phyloP scores from a whole-genome alignment of 2,329 filamentous ascomycete genomes.

The Proliferodiscus dingleyae region DNA sequence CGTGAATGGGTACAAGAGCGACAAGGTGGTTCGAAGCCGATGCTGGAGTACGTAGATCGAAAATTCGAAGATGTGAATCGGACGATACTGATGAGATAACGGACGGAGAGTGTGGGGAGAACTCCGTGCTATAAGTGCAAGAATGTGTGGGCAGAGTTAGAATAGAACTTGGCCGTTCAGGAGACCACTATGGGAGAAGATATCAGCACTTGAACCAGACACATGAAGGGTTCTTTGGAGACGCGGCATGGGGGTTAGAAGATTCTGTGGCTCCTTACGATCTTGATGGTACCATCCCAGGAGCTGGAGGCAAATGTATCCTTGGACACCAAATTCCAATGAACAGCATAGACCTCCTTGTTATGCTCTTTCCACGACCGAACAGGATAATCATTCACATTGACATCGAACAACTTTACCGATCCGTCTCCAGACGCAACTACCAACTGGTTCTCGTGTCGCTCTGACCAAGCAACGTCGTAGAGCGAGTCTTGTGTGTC shows the following conservation, averaged over 20 bases:
- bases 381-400: constrained; percentile 75
- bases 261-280: constrained; percentile 45
- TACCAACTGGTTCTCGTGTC: constrained; percentile 90
- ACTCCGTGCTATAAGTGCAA: constrained; percentile 91
- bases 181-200: constrained; percentile 63
- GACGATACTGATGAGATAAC: constrained; percentile 83
- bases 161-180: constrained; percentile 67
- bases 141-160: constrained; percentile 84
- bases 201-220: not conserved
- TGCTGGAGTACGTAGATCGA: constrained; percentile 83
- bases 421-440: constrained; percentile 89
- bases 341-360: constrained; percentile 85
- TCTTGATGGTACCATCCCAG: constrained; percentile 94
- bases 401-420: constrained; percentile 88
- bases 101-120: constrained; percentile 81
- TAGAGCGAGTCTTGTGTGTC: constrained; percentile 97
- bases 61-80: constrained; percentile 84
- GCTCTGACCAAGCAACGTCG: constrained; percentile 91
- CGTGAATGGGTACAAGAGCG: constrained; percentile 77
- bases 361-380: constrained; percentile 92
- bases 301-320: constrained; percentile 86
- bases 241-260: constrained; percentile 3
- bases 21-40: constrained; percentile 85
- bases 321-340: constrained; percentile 89
- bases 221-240: not conserved